Evolutionary conservation across 2,329 filamentous ascomycete species (phyloP).

Genomic region (Lomentospora prolificans): DNA sequence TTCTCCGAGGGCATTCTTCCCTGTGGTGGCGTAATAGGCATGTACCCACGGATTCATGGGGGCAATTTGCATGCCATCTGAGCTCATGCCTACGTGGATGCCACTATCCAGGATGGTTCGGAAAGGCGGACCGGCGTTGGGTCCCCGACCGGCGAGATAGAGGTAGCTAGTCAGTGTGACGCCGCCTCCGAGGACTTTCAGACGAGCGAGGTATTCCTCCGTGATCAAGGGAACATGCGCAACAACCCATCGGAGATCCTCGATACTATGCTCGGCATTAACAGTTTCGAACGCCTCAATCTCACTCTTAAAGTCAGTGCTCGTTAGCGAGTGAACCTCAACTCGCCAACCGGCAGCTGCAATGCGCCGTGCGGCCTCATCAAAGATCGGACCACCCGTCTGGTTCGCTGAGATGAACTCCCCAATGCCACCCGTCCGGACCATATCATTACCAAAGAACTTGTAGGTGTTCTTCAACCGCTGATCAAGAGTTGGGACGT

Average conservation of each 20-base stretch:
- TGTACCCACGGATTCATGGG: neutral
- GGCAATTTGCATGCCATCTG: neutral
- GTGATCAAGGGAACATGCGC: neutral
- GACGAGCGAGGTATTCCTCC: neutral
- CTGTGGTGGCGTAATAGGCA: neutral
- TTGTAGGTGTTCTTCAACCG: neutral
- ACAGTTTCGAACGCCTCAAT: slow-evolving; percentile 5
- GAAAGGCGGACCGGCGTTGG: neutral
- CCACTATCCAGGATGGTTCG: neutral
- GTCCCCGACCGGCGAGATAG: neutral
- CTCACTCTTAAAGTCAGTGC: neutral
- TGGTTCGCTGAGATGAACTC: neutral
- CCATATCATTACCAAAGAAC: neutral
- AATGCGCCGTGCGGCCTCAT: neutral
- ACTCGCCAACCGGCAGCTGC: neutral
- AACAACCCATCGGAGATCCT: neutral
- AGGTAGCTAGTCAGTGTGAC: neutral
- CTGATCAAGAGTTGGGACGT: neutral
- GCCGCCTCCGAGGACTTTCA: neutral
- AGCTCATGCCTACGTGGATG: neutral
- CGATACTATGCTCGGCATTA: neutral
- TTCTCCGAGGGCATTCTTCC: neutral
- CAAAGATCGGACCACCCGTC: neutral
- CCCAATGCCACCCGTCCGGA: neutral
- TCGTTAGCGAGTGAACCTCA: neutral